phyloP scores from a whole-genome alignment of 2,329 filamentous ascomycete genomes.

The Botrytis pseudocinerea region DNA sequence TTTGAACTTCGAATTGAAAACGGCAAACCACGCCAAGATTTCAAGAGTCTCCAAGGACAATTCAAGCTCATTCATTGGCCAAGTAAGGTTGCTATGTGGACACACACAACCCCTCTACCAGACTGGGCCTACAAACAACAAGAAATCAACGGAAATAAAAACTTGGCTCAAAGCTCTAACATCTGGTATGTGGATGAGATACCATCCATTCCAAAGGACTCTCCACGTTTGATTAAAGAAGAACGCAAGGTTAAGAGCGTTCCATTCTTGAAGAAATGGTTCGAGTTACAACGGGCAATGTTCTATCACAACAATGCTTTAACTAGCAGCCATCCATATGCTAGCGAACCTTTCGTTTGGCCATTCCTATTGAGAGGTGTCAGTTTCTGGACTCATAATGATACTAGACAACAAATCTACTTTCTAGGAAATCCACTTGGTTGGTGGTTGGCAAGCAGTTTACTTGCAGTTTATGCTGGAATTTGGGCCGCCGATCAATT shows the following conservation, averaged over 20 bases:
- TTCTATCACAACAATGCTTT: constrained; percentile 99
- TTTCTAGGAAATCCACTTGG: constrained; percentile 96
- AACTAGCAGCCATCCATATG: constrained; percentile 94
- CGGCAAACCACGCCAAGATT: constrained; percentile 76
- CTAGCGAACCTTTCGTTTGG: constrained; percentile 94
- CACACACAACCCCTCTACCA: constrained; percentile 88
- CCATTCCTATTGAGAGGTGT: constrained; percentile 95
- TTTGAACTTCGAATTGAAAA: constrained; percentile 92
- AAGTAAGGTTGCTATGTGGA: constrained; percentile 99
- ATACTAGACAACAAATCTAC: constrained; percentile 95
- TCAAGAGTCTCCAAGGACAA: constrained; percentile 86
- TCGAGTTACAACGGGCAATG: constrained; percentile 96
- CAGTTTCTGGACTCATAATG: constrained; percentile 98
- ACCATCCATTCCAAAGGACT: constrained; percentile 69
- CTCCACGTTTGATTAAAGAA: constrained; percentile 71
- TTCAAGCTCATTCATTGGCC: constrained; percentile 96
- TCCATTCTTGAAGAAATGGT: constrained; percentile 90
- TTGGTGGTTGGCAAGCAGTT: constrained; percentile 93
- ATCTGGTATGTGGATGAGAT: constrained; percentile 94
- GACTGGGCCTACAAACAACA: constrained; percentile 98
- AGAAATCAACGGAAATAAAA: constrained; percentile 99
- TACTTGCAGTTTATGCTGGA: constrained; percentile 89
- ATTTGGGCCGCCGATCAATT: constrained; percentile 92
- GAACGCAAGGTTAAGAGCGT: constrained; percentile 77
- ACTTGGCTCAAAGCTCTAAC: constrained; percentile 83